A percentile compares a stretch with the other conserved stretches of the same genome.
Evolutionary conservation across 2,329 filamentous ascomycete species (phyloP).

Genomic region (Penicillium brevicompactum): DNA sequence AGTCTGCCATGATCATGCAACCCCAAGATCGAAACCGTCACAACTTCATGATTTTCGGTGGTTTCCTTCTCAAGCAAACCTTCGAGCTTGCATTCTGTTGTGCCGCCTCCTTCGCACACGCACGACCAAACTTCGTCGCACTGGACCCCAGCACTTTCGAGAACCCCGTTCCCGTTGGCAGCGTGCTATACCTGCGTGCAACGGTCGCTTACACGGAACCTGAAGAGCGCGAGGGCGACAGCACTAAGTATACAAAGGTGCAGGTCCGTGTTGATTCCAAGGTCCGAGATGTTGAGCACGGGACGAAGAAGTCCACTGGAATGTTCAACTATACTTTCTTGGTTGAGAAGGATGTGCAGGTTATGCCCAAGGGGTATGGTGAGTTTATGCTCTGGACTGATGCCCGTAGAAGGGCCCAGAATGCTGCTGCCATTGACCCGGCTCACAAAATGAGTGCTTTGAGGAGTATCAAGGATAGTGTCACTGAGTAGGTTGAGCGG

Average conservation of each 20-base stretch:
- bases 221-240: constrained; percentile 45
- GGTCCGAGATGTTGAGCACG: constrained; percentile 72
- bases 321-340: constrained; percentile 77
- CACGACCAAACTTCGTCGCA: constrained; percentile 69
- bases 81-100: constrained; percentile 78
- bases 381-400: constrained; percentile 69
- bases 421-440: constrained; percentile 50
- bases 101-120: constrained; percentile 69
- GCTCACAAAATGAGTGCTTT: constrained; percentile 37
- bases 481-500: constrained; percentile 38
- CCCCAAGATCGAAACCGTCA: constrained; percentile 71
- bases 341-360: constrained; percentile 64
- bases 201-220: constrained; percentile 73
- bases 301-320: constrained; percentile 66
- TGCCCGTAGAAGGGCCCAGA: constrained; percentile 58
- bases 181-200: constrained; percentile 72
- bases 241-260: constrained; percentile 60
- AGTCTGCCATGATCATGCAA: constrained; percentile 73
- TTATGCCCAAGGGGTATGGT: constrained; percentile 65
- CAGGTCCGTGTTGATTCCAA: constrained; percentile 73
- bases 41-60: constrained; percentile 78
- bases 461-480: constrained; percentile 38
- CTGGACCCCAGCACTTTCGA: constrained; percentile 75
- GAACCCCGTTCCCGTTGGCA: constrained; percentile 74
- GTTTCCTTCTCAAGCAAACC: constrained; percentile 72